Base-by-base conservation (phyloP, 352 stramenopile genomes). In the Albugo candida region DNA sequence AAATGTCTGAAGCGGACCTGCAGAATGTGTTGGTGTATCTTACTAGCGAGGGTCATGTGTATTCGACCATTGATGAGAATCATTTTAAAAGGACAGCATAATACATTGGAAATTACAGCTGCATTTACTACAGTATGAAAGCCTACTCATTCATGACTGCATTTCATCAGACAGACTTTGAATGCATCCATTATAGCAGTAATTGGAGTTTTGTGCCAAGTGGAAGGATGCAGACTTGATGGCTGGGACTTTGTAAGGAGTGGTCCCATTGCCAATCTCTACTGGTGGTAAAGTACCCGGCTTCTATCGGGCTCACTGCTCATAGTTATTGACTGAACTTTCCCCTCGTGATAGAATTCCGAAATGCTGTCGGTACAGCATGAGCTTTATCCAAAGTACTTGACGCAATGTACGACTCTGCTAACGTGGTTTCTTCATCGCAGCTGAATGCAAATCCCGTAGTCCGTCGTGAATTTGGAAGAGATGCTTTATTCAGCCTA, bases 51-150 rank as follows among this genome's bases (percentile, higher is more conserved):
- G 80, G 82, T 36, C 75, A 91, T 50, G 74, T 94, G 45, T 94
- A 93, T 68, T 91, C 78, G 47, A 94, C 82, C 18, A 89, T 94
- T 56, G 82, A 94, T 54, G 80, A 93, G 53, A 74, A 92, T 59
- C 81, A 94, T 61, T 91, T 87, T 58, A 87, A 84, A 60, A 70
- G 79, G 31, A 94, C 82, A 24, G 64, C 71, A 13, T 88, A 87
- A 43, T 8, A 24, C 8, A 43, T 43, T 8, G 3, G 38, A 8
- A 24, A 10, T 43, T 43, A 24, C 8, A 43, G 38, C 38, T 24
- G 8, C 8, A 43, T 43, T 43, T 31, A 3, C 24, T 31, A 31
- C 24, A 10, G 3, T 8, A 8, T 31, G 24, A 3, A 31, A 31
- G 24, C 3, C 24, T n/a, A n/a, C n/a, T n/a, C n/a, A n/a, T n/a